phyloP scores from a whole-genome alignment of 192 early-diverging fungal genomes.

The Chytriomyces sp. region DNA sequence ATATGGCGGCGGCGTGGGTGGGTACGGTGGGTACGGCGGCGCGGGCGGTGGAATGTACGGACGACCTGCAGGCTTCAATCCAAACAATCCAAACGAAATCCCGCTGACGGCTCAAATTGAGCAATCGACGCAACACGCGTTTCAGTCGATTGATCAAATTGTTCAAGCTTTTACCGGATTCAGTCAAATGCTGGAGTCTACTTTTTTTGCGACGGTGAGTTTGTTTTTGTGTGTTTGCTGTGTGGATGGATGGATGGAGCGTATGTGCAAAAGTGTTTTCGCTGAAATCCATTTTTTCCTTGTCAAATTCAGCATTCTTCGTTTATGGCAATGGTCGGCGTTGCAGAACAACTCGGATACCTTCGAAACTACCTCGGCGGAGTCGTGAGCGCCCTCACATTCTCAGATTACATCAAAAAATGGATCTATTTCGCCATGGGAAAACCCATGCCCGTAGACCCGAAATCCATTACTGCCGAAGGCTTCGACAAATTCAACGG shows the following conservation, averaged over 20 bases:
- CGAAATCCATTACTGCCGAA: slow-evolving; percentile 71
- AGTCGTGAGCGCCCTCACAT: slow-evolving; percentile 78
- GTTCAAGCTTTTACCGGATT: slow-evolving; percentile 97
- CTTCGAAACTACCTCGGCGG: slow-evolving; percentile 84
- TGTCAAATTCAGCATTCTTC: slow-evolving; percentile 33
- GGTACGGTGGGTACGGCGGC: slow-evolving; percentile 62
- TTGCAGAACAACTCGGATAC: slow-evolving; percentile 98
- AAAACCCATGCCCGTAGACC: slow-evolving; percentile 68
- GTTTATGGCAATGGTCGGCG: slow-evolving; percentile 91
- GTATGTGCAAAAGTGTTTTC: slow-evolving; percentile 1
- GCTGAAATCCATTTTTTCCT: neutral
- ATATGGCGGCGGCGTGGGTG: slow-evolving; percentile 51
- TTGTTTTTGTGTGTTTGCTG: slow-evolving; percentile 64
- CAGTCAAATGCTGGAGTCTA: slow-evolving; percentile 97
- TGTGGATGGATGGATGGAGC: neutral
- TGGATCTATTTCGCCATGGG: slow-evolving; percentile 69
- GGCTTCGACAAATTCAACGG: slow-evolving; percentile 72
- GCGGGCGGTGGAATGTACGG: slow-evolving; percentile 44
- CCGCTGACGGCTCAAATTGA: slow-evolving; percentile 85
- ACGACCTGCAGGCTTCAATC: slow-evolving; percentile 53
- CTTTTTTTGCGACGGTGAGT: slow-evolving; percentile 91
- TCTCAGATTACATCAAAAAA: slow-evolving; percentile 73
- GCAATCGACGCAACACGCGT: slow-evolving; percentile 88
- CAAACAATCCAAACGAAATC: slow-evolving; percentile 66
- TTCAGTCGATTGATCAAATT: slow-evolving; percentile 89